phyloP scores from a whole-genome alignment of 1,139 yeast genomes.

The Debaryomyces nepalensis region DNA sequence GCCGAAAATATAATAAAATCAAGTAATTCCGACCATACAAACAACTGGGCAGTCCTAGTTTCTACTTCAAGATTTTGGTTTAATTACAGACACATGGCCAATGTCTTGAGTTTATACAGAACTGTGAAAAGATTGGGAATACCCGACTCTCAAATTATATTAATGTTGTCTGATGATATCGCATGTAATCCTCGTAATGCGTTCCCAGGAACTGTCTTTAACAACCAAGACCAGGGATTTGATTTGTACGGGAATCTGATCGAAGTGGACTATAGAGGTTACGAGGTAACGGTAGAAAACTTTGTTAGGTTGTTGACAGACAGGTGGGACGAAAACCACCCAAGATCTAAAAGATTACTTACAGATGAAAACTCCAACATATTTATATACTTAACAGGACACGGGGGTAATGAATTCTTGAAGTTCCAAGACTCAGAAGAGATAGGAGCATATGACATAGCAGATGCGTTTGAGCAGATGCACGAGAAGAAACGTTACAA shows the following conservation, averaged over 20 bases:
- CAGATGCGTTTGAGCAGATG: conserved; percentile 98
- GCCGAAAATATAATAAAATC: conserved; percentile 29
- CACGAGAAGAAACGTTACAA: conserved; percentile 92
- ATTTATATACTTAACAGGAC: conserved; percentile 95
- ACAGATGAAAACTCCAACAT: conserved; percentile 95
- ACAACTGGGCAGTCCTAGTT: conserved; percentile 94
- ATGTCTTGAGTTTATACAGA: conserved; percentile 89
- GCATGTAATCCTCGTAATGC: conserved; percentile 97
- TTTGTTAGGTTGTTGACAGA: conserved; percentile 88
- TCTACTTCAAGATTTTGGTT: conserved; percentile 98
- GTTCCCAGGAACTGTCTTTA: conserved; percentile 95
- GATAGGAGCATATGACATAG: conserved; percentile 91
- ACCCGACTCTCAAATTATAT: conserved; percentile 95
- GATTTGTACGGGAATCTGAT: conserved; percentile 93
- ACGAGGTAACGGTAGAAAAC: conserved; percentile 97
- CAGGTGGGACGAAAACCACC: conserved; percentile 93
- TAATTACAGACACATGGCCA: conserved; percentile 97
- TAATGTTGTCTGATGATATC: conserved; percentile 95
- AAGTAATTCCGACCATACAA: conserved; percentile 61
- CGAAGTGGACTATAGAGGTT: conserved; percentile 96
- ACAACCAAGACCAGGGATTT: conserved; percentile 90
- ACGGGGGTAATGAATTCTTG: conserved; percentile 96
- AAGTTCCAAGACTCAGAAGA: conserved; percentile 99
- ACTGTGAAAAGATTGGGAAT: conserved; percentile 95
- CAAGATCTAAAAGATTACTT: conserved; percentile 83